phyloP scores from a whole-genome alignment of 257 asterid species.

The Ballota nigra region DNA sequence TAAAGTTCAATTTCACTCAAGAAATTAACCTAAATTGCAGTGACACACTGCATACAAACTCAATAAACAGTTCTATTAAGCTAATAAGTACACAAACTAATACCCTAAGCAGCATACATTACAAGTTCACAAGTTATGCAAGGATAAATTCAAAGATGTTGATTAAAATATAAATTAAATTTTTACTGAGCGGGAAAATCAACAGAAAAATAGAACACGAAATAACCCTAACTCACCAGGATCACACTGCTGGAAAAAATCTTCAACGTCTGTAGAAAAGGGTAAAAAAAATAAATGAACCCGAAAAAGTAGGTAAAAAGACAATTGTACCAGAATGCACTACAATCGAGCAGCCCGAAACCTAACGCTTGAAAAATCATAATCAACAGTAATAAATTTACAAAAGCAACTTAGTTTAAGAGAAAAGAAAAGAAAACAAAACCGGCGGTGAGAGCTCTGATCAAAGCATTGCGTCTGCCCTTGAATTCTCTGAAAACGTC shows the following conservation, averaged over 20 bases:
- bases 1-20: not conserved
- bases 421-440: not conserved
- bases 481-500: conserved; percentile 51
- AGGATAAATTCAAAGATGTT: conserved; percentile 4
- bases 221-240: conserved; percentile 49
- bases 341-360: conserved; percentile 23
- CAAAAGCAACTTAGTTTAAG: not conserved
- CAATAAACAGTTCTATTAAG: not conserved
- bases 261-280: conserved; percentile 44
- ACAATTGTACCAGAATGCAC: conserved; percentile 1
- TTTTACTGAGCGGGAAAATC: not conserved
- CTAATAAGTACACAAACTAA: conserved; percentile 13
- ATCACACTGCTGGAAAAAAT: conserved; percentile 50
- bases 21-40: conserved; percentile 1
- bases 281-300: conserved; percentile 6
- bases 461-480: conserved; percentile 53
- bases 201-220: not conserved
- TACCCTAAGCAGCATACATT: not conserved
- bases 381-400: not conserved
- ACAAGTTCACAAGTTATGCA: conserved; percentile 9
- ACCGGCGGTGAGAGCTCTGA: conserved; percentile 60
- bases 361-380: conserved; percentile 16
- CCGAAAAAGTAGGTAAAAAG: conserved; percentile 1
- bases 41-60: not conserved
- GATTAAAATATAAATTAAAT: not conserved